phyloP scores from a whole-genome alignment of 208 protist genomes.

The Trypanosomatidae sp. region DNA sequence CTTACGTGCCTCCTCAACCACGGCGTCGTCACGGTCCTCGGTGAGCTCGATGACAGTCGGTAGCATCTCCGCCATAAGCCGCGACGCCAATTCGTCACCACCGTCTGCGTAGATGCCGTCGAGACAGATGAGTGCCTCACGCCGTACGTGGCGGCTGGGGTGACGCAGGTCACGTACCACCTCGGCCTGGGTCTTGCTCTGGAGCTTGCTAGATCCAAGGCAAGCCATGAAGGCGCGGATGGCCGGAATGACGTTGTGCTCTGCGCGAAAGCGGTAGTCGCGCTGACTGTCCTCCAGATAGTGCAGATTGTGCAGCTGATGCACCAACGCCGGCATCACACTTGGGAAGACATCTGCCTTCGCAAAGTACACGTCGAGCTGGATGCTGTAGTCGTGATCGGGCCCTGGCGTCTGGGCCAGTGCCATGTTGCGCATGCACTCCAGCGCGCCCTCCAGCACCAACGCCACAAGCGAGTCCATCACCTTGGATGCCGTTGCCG shows the following conservation, averaged over 20 bases:
- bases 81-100: constrained; percentile 86
- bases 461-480: constrained; percentile 57
- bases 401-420: constrained; percentile 68
- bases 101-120: constrained; percentile 88
- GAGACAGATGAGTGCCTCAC: constrained; percentile 61
- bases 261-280: constrained; percentile 69
- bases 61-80: constrained; percentile 89
- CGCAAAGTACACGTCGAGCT: constrained; percentile 71
- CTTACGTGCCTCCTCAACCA: constrained; percentile 80
- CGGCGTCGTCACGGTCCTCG: constrained; percentile 76
- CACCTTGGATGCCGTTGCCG: constrained; percentile 26
- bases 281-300: constrained; percentile 65
- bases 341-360: constrained; percentile 76
- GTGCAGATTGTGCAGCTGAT: constrained; percentile 76
- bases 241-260: constrained; percentile 75
- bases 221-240: constrained; percentile 77
- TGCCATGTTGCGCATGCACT: constrained; percentile 68
- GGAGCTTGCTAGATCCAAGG: constrained; percentile 69
- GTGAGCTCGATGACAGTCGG: constrained; percentile 89
- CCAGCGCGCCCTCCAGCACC: constrained; percentile 68
- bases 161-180: constrained; percentile 73
- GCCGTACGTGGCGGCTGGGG: constrained; percentile 70
- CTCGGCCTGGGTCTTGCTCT: constrained; percentile 87
- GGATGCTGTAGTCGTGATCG: constrained; percentile 79
- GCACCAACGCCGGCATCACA: constrained; percentile 81